phyloP scores from a whole-genome alignment of 2,329 filamentous ascomycete genomes.

The Hypoxylon sp. region DNA sequence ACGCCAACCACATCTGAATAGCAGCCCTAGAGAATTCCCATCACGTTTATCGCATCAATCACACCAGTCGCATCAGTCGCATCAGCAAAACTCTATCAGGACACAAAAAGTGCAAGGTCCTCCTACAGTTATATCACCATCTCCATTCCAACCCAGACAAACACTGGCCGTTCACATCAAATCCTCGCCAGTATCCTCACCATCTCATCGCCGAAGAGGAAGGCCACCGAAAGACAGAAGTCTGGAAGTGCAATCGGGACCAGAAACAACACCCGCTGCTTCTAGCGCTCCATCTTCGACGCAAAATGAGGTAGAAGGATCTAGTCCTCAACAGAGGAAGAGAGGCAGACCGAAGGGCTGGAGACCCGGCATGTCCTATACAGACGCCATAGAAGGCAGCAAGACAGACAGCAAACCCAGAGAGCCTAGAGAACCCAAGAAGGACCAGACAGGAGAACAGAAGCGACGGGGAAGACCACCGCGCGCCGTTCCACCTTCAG shows the following conservation, averaged over 20 bases:
- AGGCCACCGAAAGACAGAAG: constrained; percentile 3
- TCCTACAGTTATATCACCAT: constrained; percentile 22
- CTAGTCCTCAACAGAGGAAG: constrained; percentile 50
- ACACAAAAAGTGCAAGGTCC: constrained; percentile 19
- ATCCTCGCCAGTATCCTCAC: constrained; percentile 42
- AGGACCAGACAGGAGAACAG: constrained; percentile 42
- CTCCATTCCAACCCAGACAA: constrained; percentile 26
- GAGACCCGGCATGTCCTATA: constrained; percentile 56
- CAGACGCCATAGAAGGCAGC: constrained; percentile 34
- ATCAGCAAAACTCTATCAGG: constrained; percentile 2
- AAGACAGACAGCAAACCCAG: constrained; percentile 35
- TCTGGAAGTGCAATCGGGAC: constrained; percentile 23
- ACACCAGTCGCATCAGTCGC: constrained; percentile 3
- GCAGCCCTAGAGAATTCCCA: constrained; percentile 6
- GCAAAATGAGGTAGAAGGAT: constrained; percentile 29
- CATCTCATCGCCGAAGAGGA: constrained; percentile 37
- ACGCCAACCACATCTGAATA: constrained; percentile 23
- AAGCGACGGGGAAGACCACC: constrained; percentile 63
- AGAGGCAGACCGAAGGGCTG: constrained; percentile 67
- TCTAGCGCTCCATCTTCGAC: constrained; percentile 20
- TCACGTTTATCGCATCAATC: constrained; percentile 12
- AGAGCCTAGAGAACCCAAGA: constrained; percentile 43
- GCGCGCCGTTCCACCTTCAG: constrained; percentile 57
- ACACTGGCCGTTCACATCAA: constrained; percentile 51
- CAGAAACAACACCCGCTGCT: constrained; percentile 18